Conservation (phyloP, 768 basidiomycete genomes). For the Boletus barrowsii region DNA sequence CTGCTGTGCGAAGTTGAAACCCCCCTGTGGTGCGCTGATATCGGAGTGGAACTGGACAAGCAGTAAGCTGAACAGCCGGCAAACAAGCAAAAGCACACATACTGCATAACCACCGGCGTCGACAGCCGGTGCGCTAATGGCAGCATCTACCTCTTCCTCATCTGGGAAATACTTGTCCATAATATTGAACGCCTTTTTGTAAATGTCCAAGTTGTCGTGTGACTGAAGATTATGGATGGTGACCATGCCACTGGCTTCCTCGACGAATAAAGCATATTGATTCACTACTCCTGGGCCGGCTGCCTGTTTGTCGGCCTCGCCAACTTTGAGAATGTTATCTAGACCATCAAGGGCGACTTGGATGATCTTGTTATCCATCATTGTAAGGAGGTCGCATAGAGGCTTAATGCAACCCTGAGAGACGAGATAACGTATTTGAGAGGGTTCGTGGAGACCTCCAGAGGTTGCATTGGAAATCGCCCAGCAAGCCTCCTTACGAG, state of each 20-base stretch:
- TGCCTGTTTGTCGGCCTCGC: constrained; percentile 88
- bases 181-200: constrained; percentile 99
- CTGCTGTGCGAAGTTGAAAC: constrained; percentile 89
- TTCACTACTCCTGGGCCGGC: constrained; percentile 81
- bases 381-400: constrained; percentile 90
- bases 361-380: constrained; percentile 99
- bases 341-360: constrained; percentile 97
- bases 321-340: constrained; percentile 97
- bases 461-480: constrained; percentile 99
- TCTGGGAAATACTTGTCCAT: constrained; percentile 99
- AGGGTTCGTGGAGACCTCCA: constrained; percentile 92
- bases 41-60: constrained; percentile 71
- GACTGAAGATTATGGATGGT: constrained; percentile 99
- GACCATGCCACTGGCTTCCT: constrained; percentile 98
- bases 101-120: constrained; percentile 78
- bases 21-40: constrained; percentile 87
- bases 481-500: constrained; percentile 99
- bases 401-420: constrained; percentile 98
- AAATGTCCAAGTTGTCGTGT: constrained; percentile 99
- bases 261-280: constrained; percentile 90
- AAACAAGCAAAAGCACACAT: constrained; percentile 27
- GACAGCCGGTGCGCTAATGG: constrained; percentile 71
- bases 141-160: constrained; percentile 90
- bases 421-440: constrained; percentile 97
- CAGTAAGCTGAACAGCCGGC: constrained; percentile 2